Evolutionary conservation across 345 rosid species (phyloP), one percentile per base, ranked within the genome.

Genomic region (Excoecaria cochinchinensis): DNA sequence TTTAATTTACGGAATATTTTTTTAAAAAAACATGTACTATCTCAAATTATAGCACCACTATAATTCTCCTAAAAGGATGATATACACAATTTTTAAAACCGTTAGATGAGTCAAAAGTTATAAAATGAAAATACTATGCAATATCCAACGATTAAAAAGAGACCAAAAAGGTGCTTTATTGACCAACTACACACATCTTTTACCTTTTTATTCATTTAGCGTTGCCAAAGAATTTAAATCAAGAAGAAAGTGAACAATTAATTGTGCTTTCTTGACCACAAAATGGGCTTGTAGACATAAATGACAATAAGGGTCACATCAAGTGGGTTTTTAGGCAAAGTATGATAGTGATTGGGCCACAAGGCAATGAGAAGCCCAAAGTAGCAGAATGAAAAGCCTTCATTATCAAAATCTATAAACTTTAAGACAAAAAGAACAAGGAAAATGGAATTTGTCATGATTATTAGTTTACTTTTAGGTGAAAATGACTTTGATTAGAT

Each of bases 321-420:
- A 40, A 5, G 55, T 76, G 19, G 61, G 66, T 8, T 66, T 59
- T 11, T 4, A 31, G 47, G 48, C 55, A 40, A 55, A 61, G 17
- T 36, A 59, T 70, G 36, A 59, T 48, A 17, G 24, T n/a, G 59
- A 59, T 51, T 74, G 58, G 67, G 62, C 69, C 84, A 70, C 36
- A 1, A 8, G 16, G 53, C 51, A 40, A 24, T 52, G 38, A 58
- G 21, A 15, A 42, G 70, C 78, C 78, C 79, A 55, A 51, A n/a
- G 21, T 60, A 25, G 22, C 22, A 15, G 0, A 39, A 10, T 17
- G 51, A 19, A 74, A 74, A 21, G 71, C 58, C 53, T 63, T 70
- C 42, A 36, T 71, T 31, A 7, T 50, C 25, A 17, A 63, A 74
- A 46, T 69, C 31, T 48, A 1, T 8, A 25, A 19, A 48, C 51